Conservation (phyloP, 2,329 filamentous ascomycete species). For the Colletotrichum liriopes region DNA sequence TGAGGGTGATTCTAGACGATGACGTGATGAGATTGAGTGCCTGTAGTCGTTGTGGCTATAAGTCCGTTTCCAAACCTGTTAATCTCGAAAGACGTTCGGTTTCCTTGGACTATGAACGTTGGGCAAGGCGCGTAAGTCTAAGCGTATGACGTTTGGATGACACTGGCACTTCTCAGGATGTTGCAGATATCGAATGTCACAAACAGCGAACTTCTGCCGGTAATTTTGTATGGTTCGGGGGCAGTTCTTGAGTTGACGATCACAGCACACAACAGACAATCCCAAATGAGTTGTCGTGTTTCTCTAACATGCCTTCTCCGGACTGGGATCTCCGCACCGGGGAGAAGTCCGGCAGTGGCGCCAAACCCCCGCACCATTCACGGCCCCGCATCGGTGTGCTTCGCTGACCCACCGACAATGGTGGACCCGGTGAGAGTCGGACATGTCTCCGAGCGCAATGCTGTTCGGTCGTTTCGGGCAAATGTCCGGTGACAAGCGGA, state of each 20-base stretch:
- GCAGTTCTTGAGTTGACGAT: not conserved
- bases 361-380: not conserved
- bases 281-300: not conserved
- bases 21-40: not conserved
- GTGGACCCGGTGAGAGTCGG: constrained; percentile 2
- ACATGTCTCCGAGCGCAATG: not conserved
- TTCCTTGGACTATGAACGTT: too few relatives aligned
- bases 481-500: not conserved
- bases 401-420: not conserved
- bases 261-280: not conserved
- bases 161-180: not conserved
- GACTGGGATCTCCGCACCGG: constrained; percentile 18
- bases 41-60: not conserved
- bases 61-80: not conserved
- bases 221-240: not conserved
- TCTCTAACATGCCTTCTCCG: not conserved
- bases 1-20: not conserved
- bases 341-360: constrained; percentile 28
- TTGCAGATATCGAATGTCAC: not conserved
- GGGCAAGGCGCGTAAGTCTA: not conserved
- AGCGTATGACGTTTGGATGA: not conserved
- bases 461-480: not conserved
- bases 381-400: constrained; percentile 13
- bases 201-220: not conserved
- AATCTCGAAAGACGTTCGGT: too few relatives aligned